Evolutionary conservation across 164 flowering plant genomes (phyloP), one percentile per base, ranked within the genome.

Genomic region (Piper longum): DNA sequence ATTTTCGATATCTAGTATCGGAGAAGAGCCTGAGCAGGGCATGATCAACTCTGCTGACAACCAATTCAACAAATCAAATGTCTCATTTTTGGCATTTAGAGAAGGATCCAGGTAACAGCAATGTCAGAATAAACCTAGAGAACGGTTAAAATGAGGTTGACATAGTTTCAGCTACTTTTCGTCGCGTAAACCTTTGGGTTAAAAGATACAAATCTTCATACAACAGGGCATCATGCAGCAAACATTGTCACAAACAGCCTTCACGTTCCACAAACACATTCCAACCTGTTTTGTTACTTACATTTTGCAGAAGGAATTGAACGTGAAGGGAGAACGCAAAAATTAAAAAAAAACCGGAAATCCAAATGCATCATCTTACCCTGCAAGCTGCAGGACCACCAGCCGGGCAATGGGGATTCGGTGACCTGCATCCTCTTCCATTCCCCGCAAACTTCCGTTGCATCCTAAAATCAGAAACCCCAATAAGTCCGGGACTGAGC

Each of bases 341-440:
- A 57, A 26, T n/a, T n/a, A n/a, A 5, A 41, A 12, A 7, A 48
- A 3, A 8, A 48, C 9, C 4, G 14, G 52, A 48, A 48, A 48
- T 8, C 41, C 60, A 44, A 41, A 45, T 61, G 41, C 57, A 48
- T 73, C 66, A 88, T 77, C 96, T 78, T 62, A 87, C 96, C 75
- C 90, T 73, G 72, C 93, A 85, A 43, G 90, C 82, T 43, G 96
- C 75, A 59, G 85, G 81, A n/a, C 81, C 84, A 57, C 85, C 85
- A 0, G 90, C 85, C 13, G 96, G 83, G 75, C 86, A 85, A 65
- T 74, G 77, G 17, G 88, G 84, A 68, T 79, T 84, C 1, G 88
- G 84, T 16, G 87, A 80, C 64, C 85, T 79, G 67, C 95, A 89
- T 66, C 73, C 80, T 58, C 80, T 66, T 17, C 78, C 78, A 64